Percentiles rank a stretch among this genome's conserved stretches.
Conservation (phyloP, 2,329 filamentous ascomycete species). For the Ilyonectria sp. region DNA sequence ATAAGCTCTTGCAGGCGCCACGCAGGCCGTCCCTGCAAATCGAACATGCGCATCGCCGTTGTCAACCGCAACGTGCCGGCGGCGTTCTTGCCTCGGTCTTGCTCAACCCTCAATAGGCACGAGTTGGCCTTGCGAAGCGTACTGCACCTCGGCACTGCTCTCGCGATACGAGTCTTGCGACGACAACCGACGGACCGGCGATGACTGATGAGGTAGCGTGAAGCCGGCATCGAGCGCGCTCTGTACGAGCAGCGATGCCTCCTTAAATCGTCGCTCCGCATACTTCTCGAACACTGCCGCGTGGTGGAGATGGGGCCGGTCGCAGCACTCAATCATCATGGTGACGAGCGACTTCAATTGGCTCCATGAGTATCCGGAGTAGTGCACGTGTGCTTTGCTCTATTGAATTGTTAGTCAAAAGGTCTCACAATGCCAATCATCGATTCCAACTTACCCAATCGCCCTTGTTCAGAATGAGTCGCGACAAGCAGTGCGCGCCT, state of each 20-base stretch:
- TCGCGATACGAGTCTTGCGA: slow-evolving; percentile 39
- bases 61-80: slow-evolving; percentile 24
- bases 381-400: slow-evolving; percentile 88
- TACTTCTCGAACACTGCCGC: slow-evolving; percentile 93
- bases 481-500: slow-evolving; percentile 91
- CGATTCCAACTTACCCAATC: slow-evolving; percentile 80
- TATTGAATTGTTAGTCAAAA: slow-evolving; percentile 60
- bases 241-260: slow-evolving; percentile 85
- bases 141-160: slow-evolving; percentile 47
- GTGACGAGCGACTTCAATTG: slow-evolving; percentile 85
- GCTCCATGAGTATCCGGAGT: slow-evolving; percentile 91
- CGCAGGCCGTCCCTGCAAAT: slow-evolving; percentile 17
- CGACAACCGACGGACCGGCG: slow-evolving; percentile 56
- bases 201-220: slow-evolving; percentile 59
- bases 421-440: not conserved
- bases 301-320: slow-evolving; percentile 86
- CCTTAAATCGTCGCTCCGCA: slow-evolving; percentile 87
- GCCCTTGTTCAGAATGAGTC: slow-evolving; percentile 90
- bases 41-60: slow-evolving; percentile 14
- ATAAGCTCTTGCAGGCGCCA: slow-evolving; percentile 31
- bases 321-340: slow-evolving; percentile 90
- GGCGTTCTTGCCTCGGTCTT: not conserved
- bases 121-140: slow-evolving; percentile 46
- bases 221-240: slow-evolving; percentile 77
- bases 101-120: slow-evolving; percentile 52